Conservation (phyloP, 371 early-diverging fungal genomes). For the Paraphysoderma sedebokerense region DNA sequence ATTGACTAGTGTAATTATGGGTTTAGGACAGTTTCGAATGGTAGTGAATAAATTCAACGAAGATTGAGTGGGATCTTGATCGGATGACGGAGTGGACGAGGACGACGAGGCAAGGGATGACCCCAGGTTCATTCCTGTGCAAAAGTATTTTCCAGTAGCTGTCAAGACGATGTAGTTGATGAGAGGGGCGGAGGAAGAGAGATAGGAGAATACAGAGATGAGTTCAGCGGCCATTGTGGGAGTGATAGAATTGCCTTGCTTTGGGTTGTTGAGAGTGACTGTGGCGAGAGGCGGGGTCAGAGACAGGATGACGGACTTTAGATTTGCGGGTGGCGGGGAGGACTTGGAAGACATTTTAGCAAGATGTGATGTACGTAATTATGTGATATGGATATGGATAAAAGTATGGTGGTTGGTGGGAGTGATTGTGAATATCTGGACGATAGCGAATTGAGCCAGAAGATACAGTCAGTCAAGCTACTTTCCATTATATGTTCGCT, state of each 20-base stretch:
- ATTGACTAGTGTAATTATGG: constrained; percentile 42
- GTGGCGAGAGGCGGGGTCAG: too few species aligned
- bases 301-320: too few species aligned
- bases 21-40: constrained; percentile 19
- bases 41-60: neutral
- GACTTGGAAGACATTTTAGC: too few species aligned
- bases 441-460: too few species aligned
- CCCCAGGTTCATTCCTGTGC: constrained; percentile 48
- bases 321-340: too few species aligned
- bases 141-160: constrained; percentile 52
- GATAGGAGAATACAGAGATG: too few species aligned
- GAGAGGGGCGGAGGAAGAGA: constrained; percentile 8
- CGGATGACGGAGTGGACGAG: constrained; percentile 11
- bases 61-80: constrained; percentile 5
- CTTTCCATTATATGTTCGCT: too few species aligned
- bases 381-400: too few species aligned
- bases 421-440: too few species aligned
- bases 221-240: constrained; percentile 27
- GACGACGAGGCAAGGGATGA: constrained; percentile 9
- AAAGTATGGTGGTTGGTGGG: too few species aligned
- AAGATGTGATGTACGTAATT: too few species aligned
- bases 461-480: too few species aligned
- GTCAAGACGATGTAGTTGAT: constrained; percentile 42
- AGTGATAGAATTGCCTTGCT: constrained; percentile 39
- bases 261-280: constrained; percentile 7